These are phyloP conservation scores for Beta corolliflora DNA, from an alignment of 179 eudicot species.

Conservation along the genomic window DNA sequence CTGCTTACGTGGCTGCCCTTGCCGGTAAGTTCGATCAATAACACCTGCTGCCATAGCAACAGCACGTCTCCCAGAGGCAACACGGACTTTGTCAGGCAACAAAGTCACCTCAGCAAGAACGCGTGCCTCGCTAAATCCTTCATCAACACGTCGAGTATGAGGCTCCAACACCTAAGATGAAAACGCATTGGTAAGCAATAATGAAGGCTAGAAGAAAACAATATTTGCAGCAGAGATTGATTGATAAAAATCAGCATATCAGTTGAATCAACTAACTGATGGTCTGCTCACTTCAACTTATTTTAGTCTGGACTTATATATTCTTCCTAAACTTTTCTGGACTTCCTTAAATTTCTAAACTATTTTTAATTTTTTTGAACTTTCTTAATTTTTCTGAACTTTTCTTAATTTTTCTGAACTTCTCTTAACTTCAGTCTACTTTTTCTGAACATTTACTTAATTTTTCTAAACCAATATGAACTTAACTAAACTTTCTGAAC, in stretches of 20 bases:
- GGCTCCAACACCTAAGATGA: conserved; percentile 81
- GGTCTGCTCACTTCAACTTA: not conserved
- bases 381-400: no score
- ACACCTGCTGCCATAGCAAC: conserved; percentile 98
- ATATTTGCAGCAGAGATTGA: not conserved
- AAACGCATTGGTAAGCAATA: conserved; percentile 4
- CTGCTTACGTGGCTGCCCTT: conserved; percentile 77
- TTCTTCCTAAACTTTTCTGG: no score
- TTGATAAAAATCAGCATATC: not conserved
- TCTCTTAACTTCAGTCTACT: no score
- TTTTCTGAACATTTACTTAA: no score
- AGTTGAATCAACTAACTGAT: not conserved
- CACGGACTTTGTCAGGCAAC: conserved; percentile 94
- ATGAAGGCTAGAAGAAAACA: not conserved
- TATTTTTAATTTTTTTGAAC: no score
- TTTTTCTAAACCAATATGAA: no score
- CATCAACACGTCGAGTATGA: conserved; percentile 89
- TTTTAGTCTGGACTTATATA: no score
- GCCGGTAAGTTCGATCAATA: conserved; percentile 64
- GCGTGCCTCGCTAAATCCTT: conserved; percentile 93
- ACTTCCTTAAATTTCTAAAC: no score
- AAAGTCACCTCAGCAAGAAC: conserved; percentile 78
- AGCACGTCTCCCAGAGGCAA: conserved; percentile 92
- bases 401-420: no score
- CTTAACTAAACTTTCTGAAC: no score